These are phyloP conservation scores for Psilocybe subaeruginosa DNA, from an alignment of 768 basidiomycete genomes.

Conservation along the genomic window DNA sequence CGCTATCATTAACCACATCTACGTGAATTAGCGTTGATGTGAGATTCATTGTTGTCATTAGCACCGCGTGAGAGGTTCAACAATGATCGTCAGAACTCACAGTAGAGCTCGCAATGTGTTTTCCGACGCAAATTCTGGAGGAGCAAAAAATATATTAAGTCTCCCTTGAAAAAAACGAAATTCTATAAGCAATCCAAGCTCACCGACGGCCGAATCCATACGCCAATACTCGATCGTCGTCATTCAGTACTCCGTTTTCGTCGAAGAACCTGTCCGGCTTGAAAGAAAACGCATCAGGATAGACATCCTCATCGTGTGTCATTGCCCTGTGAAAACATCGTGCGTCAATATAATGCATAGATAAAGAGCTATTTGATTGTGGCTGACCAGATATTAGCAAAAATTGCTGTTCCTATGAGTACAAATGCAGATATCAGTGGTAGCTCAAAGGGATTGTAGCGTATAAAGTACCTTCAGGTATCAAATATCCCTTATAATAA, in stretches of 20 bases:
- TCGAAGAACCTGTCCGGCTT: slow-evolving; percentile 31
- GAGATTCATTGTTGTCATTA: too few species aligned
- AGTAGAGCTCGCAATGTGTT: too few species aligned
- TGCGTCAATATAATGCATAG: background rate
- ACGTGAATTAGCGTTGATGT: too few species aligned
- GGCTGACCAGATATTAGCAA: slow-evolving; percentile 1
- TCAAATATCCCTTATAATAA: slow-evolving; percentile 29
- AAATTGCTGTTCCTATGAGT: background rate
- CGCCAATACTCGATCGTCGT: slow-evolving; percentile 17
- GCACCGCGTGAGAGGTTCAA: too few species aligned
- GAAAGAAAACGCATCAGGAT: slow-evolving; percentile 23
- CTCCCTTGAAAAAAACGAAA: too few species aligned
- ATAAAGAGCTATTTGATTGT: background rate
- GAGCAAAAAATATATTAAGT: too few species aligned
- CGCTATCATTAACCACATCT: too few species aligned
- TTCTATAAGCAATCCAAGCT: background rate
- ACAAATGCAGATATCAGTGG: background rate
- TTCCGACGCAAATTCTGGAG: too few species aligned
- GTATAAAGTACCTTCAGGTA: slow-evolving; percentile 24
- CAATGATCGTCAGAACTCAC: too few species aligned
- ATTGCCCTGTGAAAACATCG: slow-evolving; percentile 8
- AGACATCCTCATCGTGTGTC: slow-evolving; percentile 29
- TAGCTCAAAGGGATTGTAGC: background rate
- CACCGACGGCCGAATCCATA: background rate
- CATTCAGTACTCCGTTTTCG: slow-evolving; percentile 19